phyloP scores from a whole-genome alignment of 257 asterid species.

The Capsicum chinense region DNA sequence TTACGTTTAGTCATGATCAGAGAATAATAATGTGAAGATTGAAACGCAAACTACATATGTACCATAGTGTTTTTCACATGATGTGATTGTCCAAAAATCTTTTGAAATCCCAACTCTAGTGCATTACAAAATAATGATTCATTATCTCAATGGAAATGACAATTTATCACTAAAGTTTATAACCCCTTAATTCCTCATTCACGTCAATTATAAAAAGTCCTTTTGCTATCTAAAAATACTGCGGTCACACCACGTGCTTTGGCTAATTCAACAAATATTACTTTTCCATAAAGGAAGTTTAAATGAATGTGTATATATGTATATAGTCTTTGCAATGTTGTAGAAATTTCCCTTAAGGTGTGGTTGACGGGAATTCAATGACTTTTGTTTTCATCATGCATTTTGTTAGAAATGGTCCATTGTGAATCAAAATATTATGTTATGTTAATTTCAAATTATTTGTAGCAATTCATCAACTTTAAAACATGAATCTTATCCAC shows the following conservation, averaged over 20 bases:
- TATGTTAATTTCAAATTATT: neutral
- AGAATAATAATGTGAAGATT: neutral
- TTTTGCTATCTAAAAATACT: neutral
- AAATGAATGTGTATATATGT: neutral
- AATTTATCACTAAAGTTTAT: neutral
- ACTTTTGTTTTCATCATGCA: neutral
- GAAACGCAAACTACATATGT: neutral
- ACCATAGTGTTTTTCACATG: neutral
- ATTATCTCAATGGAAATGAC: neutral
- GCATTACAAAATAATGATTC: no score
- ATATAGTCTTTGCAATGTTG: neutral
- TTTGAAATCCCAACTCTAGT: neutral
- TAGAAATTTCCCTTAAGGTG: neutral
- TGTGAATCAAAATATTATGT: neutral
- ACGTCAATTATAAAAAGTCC: neutral
- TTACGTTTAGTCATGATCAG: neutral
- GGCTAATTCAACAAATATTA: conserved; percentile 22
- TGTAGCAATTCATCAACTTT: neutral
- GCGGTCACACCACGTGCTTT: conserved; percentile 26
- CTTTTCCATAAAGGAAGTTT: neutral
- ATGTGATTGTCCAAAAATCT: neutral
- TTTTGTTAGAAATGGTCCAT: neutral
- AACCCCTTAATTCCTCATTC: neutral
- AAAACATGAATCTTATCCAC: neutral
- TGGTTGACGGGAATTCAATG: neutral